Evolutionary conservation across 139 green algal genomes (phyloP), one percentile per base, ranked within the genome.

Genomic region (Coelastrella sp.): DNA sequence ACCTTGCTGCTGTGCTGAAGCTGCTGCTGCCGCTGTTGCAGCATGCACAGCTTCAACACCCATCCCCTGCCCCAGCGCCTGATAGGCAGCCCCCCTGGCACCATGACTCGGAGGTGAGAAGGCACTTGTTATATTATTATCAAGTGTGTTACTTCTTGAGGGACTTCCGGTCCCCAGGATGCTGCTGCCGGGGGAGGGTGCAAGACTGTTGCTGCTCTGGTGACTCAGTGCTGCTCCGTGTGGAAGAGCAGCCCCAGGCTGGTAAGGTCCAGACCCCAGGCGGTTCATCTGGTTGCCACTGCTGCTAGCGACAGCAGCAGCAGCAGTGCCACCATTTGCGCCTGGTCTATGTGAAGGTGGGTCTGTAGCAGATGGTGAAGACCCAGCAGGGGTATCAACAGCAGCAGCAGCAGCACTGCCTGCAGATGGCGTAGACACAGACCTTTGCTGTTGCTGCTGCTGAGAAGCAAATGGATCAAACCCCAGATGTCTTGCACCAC

Each of bases 131-230:
- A 27, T 8, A 10, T 25, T 25, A 12, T 83, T 56, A 19, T 83
- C 78, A 11, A 10, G 8, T 24, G 78, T 57, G 27, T 25, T 83
- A 14, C 12, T 4, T 22, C 24, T 25, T 6, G 24, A 6, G 4
- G 68, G 66, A 57, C 84, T 88, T 8, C 84, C 49, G 7, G 4
- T 22, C 35, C 84, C 84, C 20, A 81, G 14, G 61, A 81, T 88
- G 84, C 84, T 88, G 56, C 84, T 88, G 84, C 84, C 68, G 24
- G 66, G 84, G 68, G 35, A 70, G 56, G 68, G 20, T 6, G 68
- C 84, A 11, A 88, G 58, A 68, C 84, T 88, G 68, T 88, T 81
- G 84, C 84, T 88, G 84, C 84, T 88, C 20, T 70, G 66, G 15
- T 11, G 49, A 56, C 84, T 88, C 20, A 81, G 80, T 20, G 80